A percentile compares a stretch with the other conserved stretches of the same genome.
phyloP scores from a whole-genome alignment of 2,329 filamentous ascomycete genomes.

The Fusarium sp. region DNA sequence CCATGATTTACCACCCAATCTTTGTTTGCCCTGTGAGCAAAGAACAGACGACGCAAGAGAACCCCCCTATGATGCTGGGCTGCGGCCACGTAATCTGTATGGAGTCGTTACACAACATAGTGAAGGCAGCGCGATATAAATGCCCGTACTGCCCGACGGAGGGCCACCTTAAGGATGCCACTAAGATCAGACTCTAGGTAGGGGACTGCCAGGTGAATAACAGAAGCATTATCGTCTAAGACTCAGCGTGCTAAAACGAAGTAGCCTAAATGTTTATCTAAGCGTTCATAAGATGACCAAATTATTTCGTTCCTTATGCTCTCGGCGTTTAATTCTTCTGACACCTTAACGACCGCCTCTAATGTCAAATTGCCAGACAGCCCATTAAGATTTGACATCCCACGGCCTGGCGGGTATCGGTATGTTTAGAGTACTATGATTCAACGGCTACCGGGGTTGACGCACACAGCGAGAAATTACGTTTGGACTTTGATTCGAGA shows the following conservation, averaged over 20 bases:
- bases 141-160: slow-evolving; percentile 96
- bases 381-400: background rate
- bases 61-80: slow-evolving; percentile 96
- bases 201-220: background rate
- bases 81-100: slow-evolving; percentile 94
- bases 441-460: slow-evolving; percentile 22
- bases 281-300: background rate
- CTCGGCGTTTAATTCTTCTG: background rate
- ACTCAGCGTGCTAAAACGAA: background rate
- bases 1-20: slow-evolving; percentile 88
- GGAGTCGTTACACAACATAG: slow-evolving; percentile 82
- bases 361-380: background rate
- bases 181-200: slow-evolving; percentile 72
- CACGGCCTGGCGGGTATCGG: background rate
- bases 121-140: slow-evolving; percentile 86
- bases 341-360: background rate
- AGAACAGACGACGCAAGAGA: slow-evolving; percentile 91
- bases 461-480: background rate
- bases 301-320: background rate
- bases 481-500: slow-evolving; percentile 11
- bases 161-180: slow-evolving; percentile 80
- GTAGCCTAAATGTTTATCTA: background rate
- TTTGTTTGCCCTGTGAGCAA: slow-evolving; percentile 98
- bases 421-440: background rate
- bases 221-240: background rate